Percentiles rank a stretch among this genome's conserved stretches.
phyloP scores from a whole-genome alignment of 306 rosid species.

The Delonix regia region DNA sequence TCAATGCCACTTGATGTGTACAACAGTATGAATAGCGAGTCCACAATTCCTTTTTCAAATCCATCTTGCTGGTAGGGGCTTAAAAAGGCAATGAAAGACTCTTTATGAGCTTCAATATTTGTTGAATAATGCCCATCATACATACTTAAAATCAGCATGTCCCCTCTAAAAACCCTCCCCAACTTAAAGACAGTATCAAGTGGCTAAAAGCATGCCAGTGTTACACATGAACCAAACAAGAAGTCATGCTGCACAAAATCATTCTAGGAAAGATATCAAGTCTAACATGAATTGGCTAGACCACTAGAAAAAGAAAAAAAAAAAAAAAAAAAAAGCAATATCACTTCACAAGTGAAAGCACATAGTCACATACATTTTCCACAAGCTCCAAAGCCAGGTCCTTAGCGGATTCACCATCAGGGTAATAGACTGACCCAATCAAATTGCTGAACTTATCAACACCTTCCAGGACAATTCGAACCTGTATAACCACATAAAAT shows the following conservation, averaged over 20 bases:
- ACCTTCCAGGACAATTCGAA: constrained; percentile 82
- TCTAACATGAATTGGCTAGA: constrained; percentile 1
- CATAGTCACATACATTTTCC: constrained; percentile 64
- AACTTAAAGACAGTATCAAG: not conserved
- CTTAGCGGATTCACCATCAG: constrained; percentile 85
- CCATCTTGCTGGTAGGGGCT: not conserved
- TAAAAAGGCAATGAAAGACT: constrained; percentile 18
- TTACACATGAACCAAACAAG: constrained; percentile 10
- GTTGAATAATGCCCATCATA: not conserved
- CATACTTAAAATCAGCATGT: not conserved
- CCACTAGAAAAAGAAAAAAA: not conserved
- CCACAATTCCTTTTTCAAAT: not conserved
- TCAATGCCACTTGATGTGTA: too few relatives aligned
- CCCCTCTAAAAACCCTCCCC: not conserved
- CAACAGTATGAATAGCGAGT: not conserved
- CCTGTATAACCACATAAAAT: constrained; percentile 53
- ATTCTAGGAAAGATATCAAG: not conserved
- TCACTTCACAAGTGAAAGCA: constrained; percentile 6
- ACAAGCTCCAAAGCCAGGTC: constrained; percentile 83
- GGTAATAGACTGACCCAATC: constrained; percentile 83
- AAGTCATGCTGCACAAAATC: constrained; percentile 19
- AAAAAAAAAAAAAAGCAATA: constrained; percentile 8
- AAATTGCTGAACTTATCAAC: constrained; percentile 85
- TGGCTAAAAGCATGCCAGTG: not conserved
- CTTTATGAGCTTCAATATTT: not conserved